A percentile compares a stretch with the other conserved stretches of the same genome.
These are phyloP conservation scores for Cordyceps tenuipes DNA, from an alignment of 2,329 filamentous ascomycete species.

Conservation along the genomic window DNA sequence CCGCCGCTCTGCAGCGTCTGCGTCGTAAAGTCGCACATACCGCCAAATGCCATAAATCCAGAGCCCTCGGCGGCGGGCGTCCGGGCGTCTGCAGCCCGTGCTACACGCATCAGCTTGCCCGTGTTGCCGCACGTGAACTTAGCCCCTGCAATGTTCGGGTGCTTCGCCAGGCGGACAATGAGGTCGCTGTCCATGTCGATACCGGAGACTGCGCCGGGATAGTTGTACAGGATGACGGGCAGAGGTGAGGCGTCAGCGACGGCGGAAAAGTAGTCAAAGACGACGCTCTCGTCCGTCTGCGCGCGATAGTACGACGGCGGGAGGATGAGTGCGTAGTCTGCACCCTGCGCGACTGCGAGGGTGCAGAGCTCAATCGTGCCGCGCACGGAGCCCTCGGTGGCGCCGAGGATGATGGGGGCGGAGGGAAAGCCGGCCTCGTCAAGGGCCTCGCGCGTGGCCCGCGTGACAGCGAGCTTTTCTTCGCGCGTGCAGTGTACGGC, in stretches of 20 bases:
- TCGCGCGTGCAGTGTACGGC: conserved; percentile 73
- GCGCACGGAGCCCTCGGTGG: conserved; percentile 71
- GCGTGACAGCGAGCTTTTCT: conserved; percentile 68
- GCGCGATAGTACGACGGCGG: conserved; percentile 77
- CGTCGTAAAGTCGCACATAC: conserved; percentile 79
- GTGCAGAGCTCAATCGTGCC: conserved; percentile 70
- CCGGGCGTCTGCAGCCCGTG: conserved; percentile 61
- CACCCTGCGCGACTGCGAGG: conserved; percentile 59
- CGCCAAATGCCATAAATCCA: conserved; percentile 79
- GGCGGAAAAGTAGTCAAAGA: conserved; percentile 64
- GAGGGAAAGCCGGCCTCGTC: conserved; percentile 69
- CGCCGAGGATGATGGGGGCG: conserved; percentile 75
- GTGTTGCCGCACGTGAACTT: conserved; percentile 92
- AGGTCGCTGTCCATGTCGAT: conserved; percentile 88
- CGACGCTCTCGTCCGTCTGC: conserved; percentile 64
- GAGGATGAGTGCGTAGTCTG: conserved; percentile 71
- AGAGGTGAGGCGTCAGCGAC: conserved; percentile 70
- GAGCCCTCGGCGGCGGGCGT: conserved; percentile 51
- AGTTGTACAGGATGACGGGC: conserved; percentile 84
- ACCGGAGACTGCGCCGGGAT: conserved; percentile 76
- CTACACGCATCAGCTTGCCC: conserved; percentile 79
- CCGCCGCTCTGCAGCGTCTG: conserved; percentile 74
- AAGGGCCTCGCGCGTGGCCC: conserved; percentile 71
- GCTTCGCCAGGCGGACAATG: conserved; percentile 68
- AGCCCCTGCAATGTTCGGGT: conserved; percentile 78